Evolutionary conservation across 305 asterid genomes (phyloP), one percentile per base, ranked within the genome.

Genomic region (Petunia hybrid): DNA sequence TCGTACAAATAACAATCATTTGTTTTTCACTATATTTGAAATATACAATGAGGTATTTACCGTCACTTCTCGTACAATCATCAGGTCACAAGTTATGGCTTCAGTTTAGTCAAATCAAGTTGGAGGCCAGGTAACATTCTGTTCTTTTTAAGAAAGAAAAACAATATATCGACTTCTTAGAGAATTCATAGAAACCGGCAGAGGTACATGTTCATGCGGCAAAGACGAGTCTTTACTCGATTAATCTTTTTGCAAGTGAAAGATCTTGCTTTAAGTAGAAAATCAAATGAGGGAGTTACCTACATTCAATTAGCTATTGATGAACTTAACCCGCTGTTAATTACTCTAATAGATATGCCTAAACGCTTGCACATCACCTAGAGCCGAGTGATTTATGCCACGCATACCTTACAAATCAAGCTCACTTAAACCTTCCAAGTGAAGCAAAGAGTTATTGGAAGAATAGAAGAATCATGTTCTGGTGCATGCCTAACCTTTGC

Each of bases 401-500:
- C n/a, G n/a, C n/a, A n/a, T n/a, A n/a, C n/a, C n/a, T n/a, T n/a
- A n/a, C n/a, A n/a, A n/a, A n/a, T n/a, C n/a, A 8, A 42, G 43
- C 40, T 68, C 39, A 43, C 40, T 42, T 38, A 42, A 68, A 73
- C 31, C 40, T 51, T 51, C 78, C 63, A 6, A 51, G 46, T 73
- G 63, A 73, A 73, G 78, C 36, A 3, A 8, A 68, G 43, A 43
- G 8, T 5, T 2, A 51, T 5, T 51, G 14, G 57, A 51, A 10
- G 14, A 51, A 51, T 38, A 13, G 46, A 51, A 73, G 63, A 36
- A 73, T 73, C 63, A 7, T 51, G 31, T 73, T 35, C 62, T 51
- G 46, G 13, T 73, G 35, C 78, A 45, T 13, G 63, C 63, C 78
- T 48, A 51, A 73, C 63, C 46, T 73, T 63, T 73, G 63, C 4